Percentiles rank a stretch among this genome's conserved stretches.
These are phyloP conservation scores for Adansonia grandidieri DNA, from an alignment of 441 rosid genomes.

Conservation along the genomic window DNA sequence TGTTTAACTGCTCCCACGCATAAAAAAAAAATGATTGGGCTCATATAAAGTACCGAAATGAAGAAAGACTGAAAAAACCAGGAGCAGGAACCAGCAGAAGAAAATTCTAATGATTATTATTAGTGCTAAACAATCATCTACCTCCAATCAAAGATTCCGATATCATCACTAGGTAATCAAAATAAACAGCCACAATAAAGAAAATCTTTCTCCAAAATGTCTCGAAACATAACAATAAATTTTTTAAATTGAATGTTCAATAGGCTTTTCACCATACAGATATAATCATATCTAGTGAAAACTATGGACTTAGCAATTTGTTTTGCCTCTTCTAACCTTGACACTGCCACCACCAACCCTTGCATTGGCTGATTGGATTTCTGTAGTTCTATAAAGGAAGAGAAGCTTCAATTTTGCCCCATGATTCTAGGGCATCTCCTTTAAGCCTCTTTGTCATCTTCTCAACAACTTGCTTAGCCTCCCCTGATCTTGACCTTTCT, in stretches of 20 bases:
- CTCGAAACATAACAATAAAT: background rate
- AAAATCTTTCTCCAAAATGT: background rate
- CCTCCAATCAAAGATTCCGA: no score
- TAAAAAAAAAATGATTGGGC: background rate
- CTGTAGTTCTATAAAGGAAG: slow-evolving; percentile 29
- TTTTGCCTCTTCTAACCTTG: slow-evolving; percentile 14
- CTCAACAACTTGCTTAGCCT: slow-evolving; percentile 37
- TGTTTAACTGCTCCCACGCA: no score
- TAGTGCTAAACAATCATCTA: background rate
- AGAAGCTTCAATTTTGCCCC: slow-evolving; percentile 39
- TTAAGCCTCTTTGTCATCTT: slow-evolving; percentile 39
- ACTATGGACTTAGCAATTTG: background rate
- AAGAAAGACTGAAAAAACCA: background rate
- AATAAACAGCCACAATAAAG: no score
- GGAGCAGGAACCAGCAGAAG: background rate
- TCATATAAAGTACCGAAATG: background rate
- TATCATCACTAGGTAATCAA: no score
- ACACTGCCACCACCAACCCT: slow-evolving; percentile 9
- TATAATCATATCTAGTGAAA: background rate
- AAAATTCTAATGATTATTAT: slow-evolving; percentile 1
- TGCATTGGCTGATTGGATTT: background rate
- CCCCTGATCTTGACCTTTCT: slow-evolving; percentile 31
- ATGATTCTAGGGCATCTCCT: slow-evolving; percentile 34
- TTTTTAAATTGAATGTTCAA: background rate
- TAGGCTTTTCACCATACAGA: slow-evolving; percentile 12